Base-by-base conservation (phyloP, 1,284 basidiomycete genomes). In the Sphagnurus paluster region DNA sequence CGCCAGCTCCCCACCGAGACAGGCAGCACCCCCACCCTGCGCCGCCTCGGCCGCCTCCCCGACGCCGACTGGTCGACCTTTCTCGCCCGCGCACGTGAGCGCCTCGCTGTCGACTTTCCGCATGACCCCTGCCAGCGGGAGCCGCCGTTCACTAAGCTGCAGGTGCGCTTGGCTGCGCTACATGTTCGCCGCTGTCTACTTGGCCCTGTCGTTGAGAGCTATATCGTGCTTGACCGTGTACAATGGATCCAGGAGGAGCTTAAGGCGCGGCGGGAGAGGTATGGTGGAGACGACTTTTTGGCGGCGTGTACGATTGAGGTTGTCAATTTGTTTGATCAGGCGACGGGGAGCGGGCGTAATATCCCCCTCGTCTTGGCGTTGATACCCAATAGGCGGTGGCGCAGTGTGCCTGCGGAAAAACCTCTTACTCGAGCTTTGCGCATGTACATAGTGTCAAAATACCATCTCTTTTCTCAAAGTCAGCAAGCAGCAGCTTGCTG, bases 321-420 rank as follows among this genome's bases (percentile, higher is more conserved):
- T 7, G 68, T 86, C 1, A 84, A 84, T 58, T 56, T 87, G 32
- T 87, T 87, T 51, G 80, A 86, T 55, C 84, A 87, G 60, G 67
- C 67, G 4, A 74, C 72, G 8, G 84, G 82, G 28, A 86, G 84
- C 59, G 82, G 76, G 35, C 65, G 84, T 53, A 87, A 86, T 60
- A 67, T 83, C 42, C 82, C 76, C 2, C 65, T 86, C 44, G 73
- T 77, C 19, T 59, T 82, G 37, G 62, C 61, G 13, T 24, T 5
- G 14, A 32, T 24, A 28, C 14, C 26, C n/a, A 7, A 11, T 26
- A 7, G 11, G 25, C 11, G 6, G 6, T 26, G 25, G 25, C 25
- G 25, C 6, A 7, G 25, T 11, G 11, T 26, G 25, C 11, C 7
- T 26, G 11, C n/a, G n/a, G n/a, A n/a, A n/a, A 6, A 6, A 6